phyloP scores from a whole-genome alignment of 495 filamentous ascomycete species.

The Penicillium ochrochloron region DNA sequence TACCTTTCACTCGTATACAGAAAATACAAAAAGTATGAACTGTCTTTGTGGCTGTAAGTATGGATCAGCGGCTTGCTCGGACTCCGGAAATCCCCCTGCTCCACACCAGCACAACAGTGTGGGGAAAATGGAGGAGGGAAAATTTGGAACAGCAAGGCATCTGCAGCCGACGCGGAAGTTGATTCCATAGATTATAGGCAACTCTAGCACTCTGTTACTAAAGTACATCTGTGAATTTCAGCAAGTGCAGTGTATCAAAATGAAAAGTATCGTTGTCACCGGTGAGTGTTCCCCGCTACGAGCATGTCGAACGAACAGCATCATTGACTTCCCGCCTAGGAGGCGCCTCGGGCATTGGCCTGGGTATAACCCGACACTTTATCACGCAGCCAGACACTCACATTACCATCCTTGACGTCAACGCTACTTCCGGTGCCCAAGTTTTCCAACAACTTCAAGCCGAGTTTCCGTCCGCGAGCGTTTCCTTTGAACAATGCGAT shows the following conservation, averaged over 20 bases:
- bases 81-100: constrained; percentile 35
- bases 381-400: constrained; percentile 45
- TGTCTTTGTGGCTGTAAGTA: not conserved
- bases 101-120: constrained; percentile 21
- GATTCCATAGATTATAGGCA: not conserved
- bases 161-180: not conserved
- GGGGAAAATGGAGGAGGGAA: constrained; percentile 13
- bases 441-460: constrained; percentile 36
- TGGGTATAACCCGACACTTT: constrained; percentile 53
- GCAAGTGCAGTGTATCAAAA: constrained; percentile 21
- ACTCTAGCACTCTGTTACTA: no score
- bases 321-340: constrained; percentile 33
- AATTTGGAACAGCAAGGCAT: not conserved
- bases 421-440: constrained; percentile 34
- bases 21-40: not conserved
- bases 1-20: not conserved
- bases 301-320: not conserved
- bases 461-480: constrained; percentile 39
- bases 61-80: not conserved
- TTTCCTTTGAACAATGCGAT: constrained; percentile 52
- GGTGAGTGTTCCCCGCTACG: constrained; percentile 16
- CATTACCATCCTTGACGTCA: constrained; percentile 59
- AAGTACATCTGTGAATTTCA: not conserved
- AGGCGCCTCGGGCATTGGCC: constrained; percentile 60
- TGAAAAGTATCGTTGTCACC: constrained; percentile 33